Base-by-base conservation (phyloP, 495 filamentous ascomycete genomes). In the Chlorociboria aeruginascens region DNA sequence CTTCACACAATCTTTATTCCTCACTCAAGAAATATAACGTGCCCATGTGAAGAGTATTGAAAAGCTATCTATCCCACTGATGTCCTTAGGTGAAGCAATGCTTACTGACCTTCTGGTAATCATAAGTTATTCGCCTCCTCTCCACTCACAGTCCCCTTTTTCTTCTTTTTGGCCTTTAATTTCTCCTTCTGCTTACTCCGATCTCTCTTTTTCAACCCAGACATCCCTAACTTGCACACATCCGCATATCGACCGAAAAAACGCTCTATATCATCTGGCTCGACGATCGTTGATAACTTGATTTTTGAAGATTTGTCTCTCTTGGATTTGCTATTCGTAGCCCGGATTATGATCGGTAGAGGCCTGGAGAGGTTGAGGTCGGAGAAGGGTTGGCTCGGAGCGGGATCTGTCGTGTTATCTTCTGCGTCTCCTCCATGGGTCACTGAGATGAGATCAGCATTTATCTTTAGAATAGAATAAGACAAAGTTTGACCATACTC, bases 241-340 rank as follows among this genome's bases (percentile, higher is more conserved):
- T 97, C 93, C n/a, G 88, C 89, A 65, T 97, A 98, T 35, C 77
- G 73, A 12, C 69, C 69, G 64, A 85, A 98, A 55, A 98, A 98
- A 0, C 61, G 66, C 34, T 94, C 87, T 3, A 96, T 64, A 2
- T 82, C 77, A 36, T 78, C 77, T 8, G 83, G 74, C 40, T 79
- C 69, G 10, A 97, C 87, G 3, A 95, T 58, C 0, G 93, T 97
- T 1, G 84, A 86, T 29, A 97, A 56, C 63, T 95, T 95, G 52
- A 86, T 66, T 64, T 86, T 94, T 44, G 62, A 62, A n/a, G 63
- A 58, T 37, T 64, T 62, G 8, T 66, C 58, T 6, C 65, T 58
- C 52, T 76, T 76, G 12, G 69, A 71, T 58, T 83, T 82, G 51
- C 80, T 84, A 60, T 95, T 82, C 9, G 84, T 84, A 8, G 89